phyloP scores from a whole-genome alignment of 1,139 yeast genomes.

The Diutina ranongensis region DNA sequence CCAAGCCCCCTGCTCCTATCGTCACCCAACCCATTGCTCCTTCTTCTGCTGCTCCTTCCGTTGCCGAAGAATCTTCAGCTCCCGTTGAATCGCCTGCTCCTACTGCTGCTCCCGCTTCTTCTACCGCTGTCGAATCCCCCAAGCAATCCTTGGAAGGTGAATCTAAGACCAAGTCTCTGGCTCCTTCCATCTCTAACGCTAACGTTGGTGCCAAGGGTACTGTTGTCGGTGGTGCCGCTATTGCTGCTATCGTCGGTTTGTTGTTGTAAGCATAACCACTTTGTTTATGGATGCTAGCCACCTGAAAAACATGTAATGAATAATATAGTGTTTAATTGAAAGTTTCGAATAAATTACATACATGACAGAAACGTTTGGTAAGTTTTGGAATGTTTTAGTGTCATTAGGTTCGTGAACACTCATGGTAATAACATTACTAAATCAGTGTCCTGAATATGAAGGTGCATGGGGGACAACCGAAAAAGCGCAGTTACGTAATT shows the following conservation, averaged over 20 bases:
- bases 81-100: not conserved
- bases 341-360: no score
- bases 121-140: not conserved
- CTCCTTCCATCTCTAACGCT: not conserved
- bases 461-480: no score
- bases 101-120: not conserved
- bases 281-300: not conserved
- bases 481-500: no score
- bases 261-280: not conserved
- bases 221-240: not conserved
- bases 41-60: not conserved
- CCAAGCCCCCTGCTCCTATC: not conserved
- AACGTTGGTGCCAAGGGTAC: constrained; percentile 2
- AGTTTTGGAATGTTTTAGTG: no score
- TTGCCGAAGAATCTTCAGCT: not conserved
- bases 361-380: no score
- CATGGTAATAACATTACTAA: no score
- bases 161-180: not conserved
- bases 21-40: not conserved
- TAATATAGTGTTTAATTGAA: no score
- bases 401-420: no score
- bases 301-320: no score
- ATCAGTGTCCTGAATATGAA: no score
- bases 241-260: constrained; percentile 2
- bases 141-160: constrained; percentile 4